Percentiles rank a stretch among this genome's conserved stretches.
These are phyloP conservation scores for Leccinum boreale DNA, from an alignment of 768 basidiomycete genomes.

Conservation along the genomic window DNA sequence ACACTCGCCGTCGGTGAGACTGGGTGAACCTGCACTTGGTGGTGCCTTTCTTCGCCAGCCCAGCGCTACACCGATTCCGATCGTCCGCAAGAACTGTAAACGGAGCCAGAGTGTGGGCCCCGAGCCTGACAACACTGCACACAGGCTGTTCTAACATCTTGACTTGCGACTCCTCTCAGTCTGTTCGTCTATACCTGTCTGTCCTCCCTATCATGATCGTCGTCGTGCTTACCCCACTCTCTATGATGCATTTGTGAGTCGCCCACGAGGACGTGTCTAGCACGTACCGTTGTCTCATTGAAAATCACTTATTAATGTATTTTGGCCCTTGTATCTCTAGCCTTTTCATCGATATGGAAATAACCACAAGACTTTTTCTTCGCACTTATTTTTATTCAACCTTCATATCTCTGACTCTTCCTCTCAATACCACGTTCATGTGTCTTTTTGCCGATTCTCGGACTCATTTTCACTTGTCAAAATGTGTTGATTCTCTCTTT, in stretches of 20 bases:
- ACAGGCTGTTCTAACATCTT: slow-evolving; percentile 14
- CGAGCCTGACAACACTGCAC: slow-evolving; percentile 11
- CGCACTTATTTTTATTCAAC: neutral
- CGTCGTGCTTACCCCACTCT: neutral
- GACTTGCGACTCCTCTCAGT: neutral
- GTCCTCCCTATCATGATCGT: neutral
- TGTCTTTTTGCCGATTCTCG: neutral
- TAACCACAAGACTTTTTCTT: neutral
- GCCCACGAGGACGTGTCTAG: neutral
- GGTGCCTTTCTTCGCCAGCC: slow-evolving; percentile 29
- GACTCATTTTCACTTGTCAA: neutral
- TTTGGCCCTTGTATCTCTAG: slow-evolving; percentile 15
- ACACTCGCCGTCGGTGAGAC: slow-evolving; percentile 1
- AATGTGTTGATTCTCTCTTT: neutral
- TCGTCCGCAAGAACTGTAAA: slow-evolving; percentile 14
- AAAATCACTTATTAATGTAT: slow-evolving; percentile 2
- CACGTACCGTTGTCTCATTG: neutral
- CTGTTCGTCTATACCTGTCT: neutral
- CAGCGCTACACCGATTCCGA: slow-evolving; percentile 23
- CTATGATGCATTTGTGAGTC: slow-evolving; percentile 19
- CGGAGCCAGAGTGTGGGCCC: slow-evolving; percentile 30
- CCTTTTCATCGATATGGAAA: neutral
- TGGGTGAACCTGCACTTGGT: slow-evolving; percentile 1
- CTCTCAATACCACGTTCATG: neutral
- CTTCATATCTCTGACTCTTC: neutral